These are phyloP conservation scores for Dimargaris cristalligena DNA, from an alignment of 192 early-diverging fungal genomes.

Conservation along the genomic window DNA sequence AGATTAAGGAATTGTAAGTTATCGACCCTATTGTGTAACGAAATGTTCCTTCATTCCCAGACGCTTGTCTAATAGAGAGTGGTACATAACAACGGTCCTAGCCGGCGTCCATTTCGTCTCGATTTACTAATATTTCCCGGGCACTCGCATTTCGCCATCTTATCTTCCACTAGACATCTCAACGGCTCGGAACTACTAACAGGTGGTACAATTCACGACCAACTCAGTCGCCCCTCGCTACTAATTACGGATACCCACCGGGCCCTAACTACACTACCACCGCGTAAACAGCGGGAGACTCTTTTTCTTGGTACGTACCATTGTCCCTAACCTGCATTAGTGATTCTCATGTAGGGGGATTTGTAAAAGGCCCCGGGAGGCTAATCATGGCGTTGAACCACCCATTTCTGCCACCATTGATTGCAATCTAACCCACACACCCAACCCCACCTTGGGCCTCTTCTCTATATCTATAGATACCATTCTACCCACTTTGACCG, in stretches of 20 bases:
- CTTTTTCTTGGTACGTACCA: conserved; percentile 52
- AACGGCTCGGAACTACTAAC: conserved; percentile 48
- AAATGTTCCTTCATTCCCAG: too few species aligned
- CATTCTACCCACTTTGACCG: conserved; percentile 37
- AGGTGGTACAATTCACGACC: conserved; percentile 41
- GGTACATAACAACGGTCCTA: not conserved
- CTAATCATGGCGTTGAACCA: too few species aligned
- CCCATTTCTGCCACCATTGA: too few species aligned
- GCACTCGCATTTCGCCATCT: not conserved
- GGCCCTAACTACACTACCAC: conserved; percentile 41
- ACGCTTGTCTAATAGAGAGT: conserved; percentile 18
- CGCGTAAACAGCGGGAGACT: conserved; percentile 55
- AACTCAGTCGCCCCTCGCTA: conserved; percentile 64
- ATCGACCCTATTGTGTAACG: too few species aligned
- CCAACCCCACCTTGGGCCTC: not conserved
- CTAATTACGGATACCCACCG: conserved; percentile 89
- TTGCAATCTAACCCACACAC: too few species aligned
- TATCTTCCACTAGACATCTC: conserved; percentile 38
- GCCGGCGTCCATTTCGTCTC: not conserved
- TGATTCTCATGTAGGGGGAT: too few species aligned
- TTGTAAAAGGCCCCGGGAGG: too few species aligned
- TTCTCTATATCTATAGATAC: conserved; percentile 29
- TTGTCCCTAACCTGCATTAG: too few species aligned
- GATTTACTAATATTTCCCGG: not conserved
- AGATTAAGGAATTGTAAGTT: conserved; percentile 68